Evolutionary conservation across 2,329 filamentous ascomycete species (phyloP).

Genomic region (Paracamarosporium sp.): DNA sequence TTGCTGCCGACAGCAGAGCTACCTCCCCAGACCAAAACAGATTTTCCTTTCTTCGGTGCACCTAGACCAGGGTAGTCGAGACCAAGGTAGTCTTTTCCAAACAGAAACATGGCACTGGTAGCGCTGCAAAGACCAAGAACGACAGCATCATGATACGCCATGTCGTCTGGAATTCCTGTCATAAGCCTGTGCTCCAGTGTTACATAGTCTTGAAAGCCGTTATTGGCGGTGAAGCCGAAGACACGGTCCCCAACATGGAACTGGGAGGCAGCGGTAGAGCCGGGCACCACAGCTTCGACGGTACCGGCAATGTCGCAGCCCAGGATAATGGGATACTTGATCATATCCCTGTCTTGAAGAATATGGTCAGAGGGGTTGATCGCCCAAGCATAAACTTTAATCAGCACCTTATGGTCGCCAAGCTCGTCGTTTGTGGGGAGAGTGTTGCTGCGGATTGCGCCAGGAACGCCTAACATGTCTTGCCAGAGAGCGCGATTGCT

Average conservation of each 20-base stretch:
- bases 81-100: background rate
- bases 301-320: slow-evolving; percentile 1
- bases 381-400: slow-evolving; percentile 6
- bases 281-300: background rate
- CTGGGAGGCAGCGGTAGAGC: background rate
- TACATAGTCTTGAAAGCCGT: slow-evolving; percentile 5
- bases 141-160: too few species aligned
- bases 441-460: too few species aligned
- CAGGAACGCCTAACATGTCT: too few species aligned
- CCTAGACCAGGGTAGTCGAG: background rate
- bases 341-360: slow-evolving; percentile 5
- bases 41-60: slow-evolving; percentile 19
- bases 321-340: background rate
- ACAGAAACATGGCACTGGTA: slow-evolving; percentile 1
- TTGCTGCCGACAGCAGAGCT: slow-evolving; percentile 43
- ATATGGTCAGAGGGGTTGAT: slow-evolving; percentile 7
- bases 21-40: slow-evolving; percentile 57
- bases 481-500: too few species aligned
- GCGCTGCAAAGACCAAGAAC: slow-evolving; percentile 1
- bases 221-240: slow-evolving; percentile 3
- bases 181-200: too few species aligned
- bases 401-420: too few species aligned
- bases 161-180: too few species aligned
- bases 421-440: too few species aligned
- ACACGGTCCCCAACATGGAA: background rate